phyloP scores from a whole-genome alignment of 2,329 filamentous ascomycete species.

The Raffaelea arxii region DNA sequence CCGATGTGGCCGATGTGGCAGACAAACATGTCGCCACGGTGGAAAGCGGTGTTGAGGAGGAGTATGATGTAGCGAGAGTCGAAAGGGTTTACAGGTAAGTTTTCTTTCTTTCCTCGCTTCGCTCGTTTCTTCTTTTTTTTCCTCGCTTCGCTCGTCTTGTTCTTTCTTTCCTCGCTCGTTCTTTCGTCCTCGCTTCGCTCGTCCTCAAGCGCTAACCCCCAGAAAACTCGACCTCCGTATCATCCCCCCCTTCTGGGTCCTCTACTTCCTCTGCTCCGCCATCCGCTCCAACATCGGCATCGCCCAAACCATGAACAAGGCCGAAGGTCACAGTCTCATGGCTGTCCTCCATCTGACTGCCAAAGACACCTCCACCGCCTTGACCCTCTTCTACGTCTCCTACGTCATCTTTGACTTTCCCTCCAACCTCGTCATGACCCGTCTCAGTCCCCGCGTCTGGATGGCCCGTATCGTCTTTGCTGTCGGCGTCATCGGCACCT shows the following conservation, averaged over 20 bases:
- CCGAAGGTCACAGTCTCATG: constrained; percentile 63
- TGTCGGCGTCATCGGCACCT: constrained; percentile 74
- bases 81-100: constrained; percentile 42
- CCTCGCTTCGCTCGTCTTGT: no score
- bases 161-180: no score
- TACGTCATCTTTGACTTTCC: constrained; percentile 87
- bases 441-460: constrained; percentile 76
- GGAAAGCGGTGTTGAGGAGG: constrained; percentile 19
- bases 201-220: not conserved
- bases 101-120: not conserved
- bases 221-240: constrained; percentile 48
- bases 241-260: constrained; percentile 72
- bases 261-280: constrained; percentile 88
- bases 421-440: constrained; percentile 82
- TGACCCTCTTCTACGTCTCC: constrained; percentile 85
- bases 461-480: constrained; percentile 87
- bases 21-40: no score
- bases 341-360: constrained; percentile 58
- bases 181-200: no score
- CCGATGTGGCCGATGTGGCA: no score
- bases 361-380: constrained; percentile 71
- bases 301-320: constrained; percentile 85
- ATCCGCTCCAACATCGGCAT: constrained; percentile 88
- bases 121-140: not conserved
- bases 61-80: constrained; percentile 41